Evolutionary conservation across 441 rosid species (phyloP).

Genomic region (Gossypium aridum): DNA sequence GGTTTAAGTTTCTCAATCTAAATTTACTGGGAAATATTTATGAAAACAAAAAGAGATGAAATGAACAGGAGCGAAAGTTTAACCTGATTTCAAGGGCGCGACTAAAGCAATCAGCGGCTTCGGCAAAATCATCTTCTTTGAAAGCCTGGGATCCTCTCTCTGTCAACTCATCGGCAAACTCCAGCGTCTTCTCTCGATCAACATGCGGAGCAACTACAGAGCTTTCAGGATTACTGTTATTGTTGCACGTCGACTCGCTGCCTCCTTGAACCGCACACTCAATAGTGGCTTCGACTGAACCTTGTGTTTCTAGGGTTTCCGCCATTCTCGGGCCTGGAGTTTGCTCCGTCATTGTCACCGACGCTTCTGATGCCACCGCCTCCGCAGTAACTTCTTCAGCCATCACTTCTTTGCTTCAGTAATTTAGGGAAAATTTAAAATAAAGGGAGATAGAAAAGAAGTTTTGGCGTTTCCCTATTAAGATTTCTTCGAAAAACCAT

Average conservation of each 20-base stretch:
- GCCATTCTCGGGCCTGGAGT: neutral
- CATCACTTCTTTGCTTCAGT: conserved; percentile 19
- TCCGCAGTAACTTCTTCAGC: conserved; percentile 33
- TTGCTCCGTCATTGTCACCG: conserved; percentile 27
- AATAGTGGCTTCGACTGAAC: conserved; percentile 52
- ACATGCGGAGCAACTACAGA: conserved; percentile 32
- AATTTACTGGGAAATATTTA: neutral
- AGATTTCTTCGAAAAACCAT: conserved; percentile 10
- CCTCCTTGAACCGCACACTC: conserved; percentile 44
- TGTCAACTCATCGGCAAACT: conserved; percentile 51
- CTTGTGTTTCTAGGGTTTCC: conserved; percentile 30
- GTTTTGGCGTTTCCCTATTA: neutral
- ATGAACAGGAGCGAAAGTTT: neutral
- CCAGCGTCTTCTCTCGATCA: conserved; percentile 46
- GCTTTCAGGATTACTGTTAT: conserved; percentile 36
- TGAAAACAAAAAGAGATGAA: neutral
- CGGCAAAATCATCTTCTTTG: conserved; percentile 51
- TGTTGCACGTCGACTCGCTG: conserved; percentile 59
- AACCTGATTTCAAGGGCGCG: conserved; percentile 86
- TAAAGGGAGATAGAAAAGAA: neutral
- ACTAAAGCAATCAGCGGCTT: conserved; percentile 86
- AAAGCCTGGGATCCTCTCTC: conserved; percentile 54
- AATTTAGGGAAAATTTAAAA: neutral
- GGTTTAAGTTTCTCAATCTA: neutral
- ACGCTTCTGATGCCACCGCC: conserved; percentile 34